phyloP scores from a whole-genome alignment of 1,139 yeast species.

The Casaregolazyma suthepensis region DNA sequence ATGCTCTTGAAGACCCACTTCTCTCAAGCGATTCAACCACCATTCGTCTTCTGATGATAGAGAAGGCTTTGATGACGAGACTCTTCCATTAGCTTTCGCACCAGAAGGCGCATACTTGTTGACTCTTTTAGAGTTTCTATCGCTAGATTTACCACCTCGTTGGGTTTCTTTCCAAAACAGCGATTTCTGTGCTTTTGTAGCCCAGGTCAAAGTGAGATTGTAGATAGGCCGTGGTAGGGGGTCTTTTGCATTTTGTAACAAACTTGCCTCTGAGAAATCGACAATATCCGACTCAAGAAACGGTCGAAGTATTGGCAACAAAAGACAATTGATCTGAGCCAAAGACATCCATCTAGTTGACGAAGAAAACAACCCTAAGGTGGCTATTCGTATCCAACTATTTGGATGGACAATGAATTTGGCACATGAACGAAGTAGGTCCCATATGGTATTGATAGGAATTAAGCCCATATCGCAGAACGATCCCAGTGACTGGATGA shows the following conservation, averaged over 20 bases:
- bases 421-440: constrained; percentile 42
- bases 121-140: constrained; percentile 30
- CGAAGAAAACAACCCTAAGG: constrained; percentile 54
- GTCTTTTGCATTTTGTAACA: constrained; percentile 57
- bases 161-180: constrained; percentile 67
- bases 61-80: background rate
- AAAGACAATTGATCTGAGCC: constrained; percentile 77
- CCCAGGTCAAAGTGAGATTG: constrained; percentile 68
- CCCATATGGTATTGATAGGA: constrained; percentile 44
- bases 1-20: constrained; percentile 61
- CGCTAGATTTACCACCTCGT: constrained; percentile 8
- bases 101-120: background rate
- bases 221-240: constrained; percentile 66
- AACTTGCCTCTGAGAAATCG: constrained; percentile 55
- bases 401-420: constrained; percentile 75
- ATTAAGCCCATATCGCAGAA: constrained; percentile 52
- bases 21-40: constrained; percentile 64
- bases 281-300: constrained; percentile 72
- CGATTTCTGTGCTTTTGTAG: constrained; percentile 56
- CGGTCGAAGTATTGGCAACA: constrained; percentile 76
- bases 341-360: constrained; percentile 57
- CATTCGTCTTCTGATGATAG: constrained; percentile 54
- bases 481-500: constrained; percentile 59
- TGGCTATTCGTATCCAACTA: constrained; percentile 73
- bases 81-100: background rate